A percentile compares a stretch with the other conserved stretches of the same genome.
Evolutionary conservation across 805 yeast genomes (phyloP).

Genomic region (Nakazawaea anatomiae): DNA sequence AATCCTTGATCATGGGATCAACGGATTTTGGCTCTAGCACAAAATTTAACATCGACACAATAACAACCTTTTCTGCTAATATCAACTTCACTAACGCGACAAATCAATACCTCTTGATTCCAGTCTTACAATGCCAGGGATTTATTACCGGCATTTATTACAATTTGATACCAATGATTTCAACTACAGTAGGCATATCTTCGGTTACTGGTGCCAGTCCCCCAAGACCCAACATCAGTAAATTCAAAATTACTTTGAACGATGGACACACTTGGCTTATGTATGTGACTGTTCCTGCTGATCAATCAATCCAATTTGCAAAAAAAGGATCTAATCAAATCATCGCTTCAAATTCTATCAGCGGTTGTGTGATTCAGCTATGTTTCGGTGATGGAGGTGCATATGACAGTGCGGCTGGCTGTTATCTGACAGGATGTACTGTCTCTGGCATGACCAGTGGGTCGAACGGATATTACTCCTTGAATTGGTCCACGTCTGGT

Average conservation of each 20-base stretch:
- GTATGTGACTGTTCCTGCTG: slow-evolving; percentile 46
- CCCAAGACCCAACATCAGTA: slow-evolving; percentile 36
- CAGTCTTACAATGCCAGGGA: slow-evolving; percentile 78
- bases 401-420: slow-evolving; percentile 61
- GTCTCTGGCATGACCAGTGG: slow-evolving; percentile 36
- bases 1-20: slow-evolving; percentile 50
- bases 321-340: slow-evolving; percentile 24
- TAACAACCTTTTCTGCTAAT: slow-evolving; percentile 23
- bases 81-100: slow-evolving; percentile 13
- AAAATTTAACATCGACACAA: slow-evolving; percentile 22
- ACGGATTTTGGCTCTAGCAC: slow-evolving; percentile 29
- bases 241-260: slow-evolving; percentile 40
- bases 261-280: slow-evolving; percentile 63
- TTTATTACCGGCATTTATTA: slow-evolving; percentile 64
- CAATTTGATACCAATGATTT: slow-evolving; percentile 45
- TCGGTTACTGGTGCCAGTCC: slow-evolving; percentile 34
- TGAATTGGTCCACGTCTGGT: slow-evolving; percentile 40
- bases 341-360: slow-evolving; percentile 35
- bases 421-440: slow-evolving; percentile 44
- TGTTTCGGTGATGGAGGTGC: slow-evolving; percentile 41
- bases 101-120: slow-evolving; percentile 28
- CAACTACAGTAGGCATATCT: slow-evolving; percentile 63
- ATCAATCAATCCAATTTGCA: slow-evolving; percentile 25
- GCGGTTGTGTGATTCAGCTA: slow-evolving; percentile 54
- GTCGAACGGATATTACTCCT: slow-evolving; percentile 31